A percentile compares a stretch with the other conserved stretches of the same genome.
These are phyloP conservation scores for Epichloe uncinata DNA, from an alignment of 2,329 filamentous ascomycete genomes.

Conservation along the genomic window DNA sequence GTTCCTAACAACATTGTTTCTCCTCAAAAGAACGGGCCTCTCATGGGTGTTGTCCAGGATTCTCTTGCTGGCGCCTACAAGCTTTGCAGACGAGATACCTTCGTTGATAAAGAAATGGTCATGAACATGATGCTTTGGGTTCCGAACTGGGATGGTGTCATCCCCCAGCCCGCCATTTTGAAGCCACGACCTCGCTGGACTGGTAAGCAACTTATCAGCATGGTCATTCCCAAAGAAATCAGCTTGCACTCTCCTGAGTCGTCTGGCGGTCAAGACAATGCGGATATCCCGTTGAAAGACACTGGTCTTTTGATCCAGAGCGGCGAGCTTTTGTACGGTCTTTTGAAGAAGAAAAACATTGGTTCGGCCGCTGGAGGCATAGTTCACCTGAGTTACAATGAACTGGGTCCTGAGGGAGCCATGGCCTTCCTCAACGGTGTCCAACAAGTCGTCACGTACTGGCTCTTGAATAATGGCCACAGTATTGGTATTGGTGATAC, in stretches of 20 bases:
- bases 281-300: conserved; percentile 54
- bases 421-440: conserved; percentile 94
- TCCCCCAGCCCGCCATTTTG: conserved; percentile 84
- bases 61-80: conserved; percentile 95
- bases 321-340: conserved; percentile 80
- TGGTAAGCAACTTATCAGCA: conserved; percentile 91
- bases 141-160: conserved; percentile 90
- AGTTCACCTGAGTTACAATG: conserved; percentile 92
- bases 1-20: conserved; percentile 99
- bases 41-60: conserved; percentile 99
- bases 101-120: conserved; percentile 78
- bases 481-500: conserved; percentile 98
- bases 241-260: conserved; percentile 58
- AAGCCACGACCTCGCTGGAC: conserved; percentile 93
- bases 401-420: conserved; percentile 71
- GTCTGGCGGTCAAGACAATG: conserved; percentile 24
- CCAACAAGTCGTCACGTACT: conserved; percentile 92
- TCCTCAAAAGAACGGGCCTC: conserved; percentile 85
- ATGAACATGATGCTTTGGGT: conserved; percentile 99
- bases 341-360: conserved; percentile 86
- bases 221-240: conserved; percentile 78
- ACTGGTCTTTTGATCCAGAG: conserved; percentile 71
- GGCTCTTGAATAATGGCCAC: conserved; percentile 91
- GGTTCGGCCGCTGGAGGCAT: conserved; percentile 85
- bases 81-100: conserved; percentile 83